Evolutionary conservation across 2,329 filamentous ascomycete species (phyloP).

Genomic region (Pseudocercospora pini-densiflorae): DNA sequence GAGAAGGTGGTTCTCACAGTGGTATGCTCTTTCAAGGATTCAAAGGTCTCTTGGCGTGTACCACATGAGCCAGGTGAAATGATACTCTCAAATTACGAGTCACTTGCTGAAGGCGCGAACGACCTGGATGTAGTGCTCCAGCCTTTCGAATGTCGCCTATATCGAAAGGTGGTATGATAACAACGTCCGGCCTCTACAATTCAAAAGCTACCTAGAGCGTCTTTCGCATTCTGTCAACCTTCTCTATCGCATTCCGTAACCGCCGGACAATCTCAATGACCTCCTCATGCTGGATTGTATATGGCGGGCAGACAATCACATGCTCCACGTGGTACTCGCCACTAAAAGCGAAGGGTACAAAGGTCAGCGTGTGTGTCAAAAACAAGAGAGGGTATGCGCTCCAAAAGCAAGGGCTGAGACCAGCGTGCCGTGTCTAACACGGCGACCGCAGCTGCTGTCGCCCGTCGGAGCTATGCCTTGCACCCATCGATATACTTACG

Average conservation of each 20-base stretch:
- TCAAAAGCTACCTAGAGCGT: too few relatives aligned
- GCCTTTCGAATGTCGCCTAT: constrained; percentile 1
- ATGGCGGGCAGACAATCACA: constrained; percentile 9
- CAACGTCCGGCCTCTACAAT: too few relatives aligned
- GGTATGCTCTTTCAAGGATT: not conserved
- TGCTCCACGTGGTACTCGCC: constrained; percentile 1
- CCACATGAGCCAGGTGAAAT: not conserved
- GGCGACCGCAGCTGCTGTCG: too few relatives aligned
- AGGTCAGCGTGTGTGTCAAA: too few relatives aligned
- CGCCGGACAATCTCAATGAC: not conserved
- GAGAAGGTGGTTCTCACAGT: not conserved
- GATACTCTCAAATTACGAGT: not conserved
- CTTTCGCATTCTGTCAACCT: not conserved
- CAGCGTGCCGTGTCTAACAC: too few relatives aligned
- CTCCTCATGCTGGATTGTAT: constrained; percentile 3
- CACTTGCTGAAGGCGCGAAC: not conserved
- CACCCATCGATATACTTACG: too few relatives aligned
- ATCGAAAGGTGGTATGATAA: not conserved
- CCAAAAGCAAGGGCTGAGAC: too few relatives aligned
- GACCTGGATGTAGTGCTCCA: not conserved
- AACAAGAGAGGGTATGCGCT: too few relatives aligned
- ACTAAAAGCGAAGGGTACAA: too few relatives aligned
- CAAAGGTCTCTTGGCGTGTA: not conserved
- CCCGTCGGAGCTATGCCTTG: too few relatives aligned
- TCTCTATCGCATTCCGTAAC: not conserved